Conservation (phyloP, 2,329 filamentous ascomycete species). For the Lachnum nothofagi region DNA sequence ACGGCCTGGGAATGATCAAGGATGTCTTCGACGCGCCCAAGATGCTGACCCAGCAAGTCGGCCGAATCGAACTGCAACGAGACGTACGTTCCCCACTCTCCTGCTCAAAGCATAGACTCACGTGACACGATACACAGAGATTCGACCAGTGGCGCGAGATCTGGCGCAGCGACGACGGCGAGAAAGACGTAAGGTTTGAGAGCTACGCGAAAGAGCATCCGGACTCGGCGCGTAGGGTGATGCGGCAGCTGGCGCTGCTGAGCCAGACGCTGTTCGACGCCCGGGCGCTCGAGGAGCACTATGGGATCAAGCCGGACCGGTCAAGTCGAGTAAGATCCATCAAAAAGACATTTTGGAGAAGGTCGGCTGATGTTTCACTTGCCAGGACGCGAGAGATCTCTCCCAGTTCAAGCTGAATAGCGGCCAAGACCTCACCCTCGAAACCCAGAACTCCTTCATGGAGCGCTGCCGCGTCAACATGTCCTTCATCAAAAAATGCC, state of each 20-base stretch:
- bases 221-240: constrained; percentile 15
- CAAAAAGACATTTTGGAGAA: neutral
- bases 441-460: constrained; percentile 23
- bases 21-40: constrained; percentile 22
- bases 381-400: constrained; percentile 26
- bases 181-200: constrained; percentile 24
- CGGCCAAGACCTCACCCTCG: constrained; percentile 22
- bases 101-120: constrained; percentile 7
- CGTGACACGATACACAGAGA: constrained; percentile 18
- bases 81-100: constrained; percentile 17
- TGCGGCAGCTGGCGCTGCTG: constrained; percentile 22
- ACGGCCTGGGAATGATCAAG: constrained; percentile 25
- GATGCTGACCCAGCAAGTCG: constrained; percentile 20
- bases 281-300: constrained; percentile 23
- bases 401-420: constrained; percentile 18
- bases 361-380: neutral
- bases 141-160: constrained; percentile 28
- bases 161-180: constrained; percentile 22
- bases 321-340: constrained; percentile 18
- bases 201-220: constrained; percentile 21
- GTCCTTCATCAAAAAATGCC: constrained; percentile 25
- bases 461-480: constrained; percentile 24
- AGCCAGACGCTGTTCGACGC: constrained; percentile 23
- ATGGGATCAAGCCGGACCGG: constrained; percentile 23
- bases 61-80: constrained; percentile 24